A percentile compares a stretch with the other conserved stretches of the same genome.
phyloP scores from a whole-genome alignment of 2,329 filamentous ascomycete genomes.

The Hirsutella thompsonii region DNA sequence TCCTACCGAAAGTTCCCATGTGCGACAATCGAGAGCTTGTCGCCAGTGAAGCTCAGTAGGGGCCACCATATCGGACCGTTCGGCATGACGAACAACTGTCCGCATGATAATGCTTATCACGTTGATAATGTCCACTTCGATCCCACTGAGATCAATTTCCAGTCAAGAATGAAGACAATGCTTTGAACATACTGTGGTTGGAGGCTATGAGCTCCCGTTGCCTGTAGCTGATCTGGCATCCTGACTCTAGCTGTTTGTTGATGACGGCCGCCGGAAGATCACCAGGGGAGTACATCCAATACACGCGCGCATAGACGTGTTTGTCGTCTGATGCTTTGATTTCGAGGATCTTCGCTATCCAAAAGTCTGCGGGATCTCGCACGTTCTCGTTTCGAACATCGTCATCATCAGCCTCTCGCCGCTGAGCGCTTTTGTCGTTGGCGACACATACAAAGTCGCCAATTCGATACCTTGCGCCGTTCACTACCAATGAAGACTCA shows the following conservation, averaged over 20 bases:
- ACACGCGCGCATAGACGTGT: conserved; percentile 65
- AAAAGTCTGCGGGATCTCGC: conserved; percentile 36
- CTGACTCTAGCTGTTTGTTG: conserved; percentile 33
- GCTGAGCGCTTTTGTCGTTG: conserved; percentile 42
- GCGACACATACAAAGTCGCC: conserved; percentile 47
- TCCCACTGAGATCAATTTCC: not conserved
- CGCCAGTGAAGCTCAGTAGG: conserved; percentile 50
- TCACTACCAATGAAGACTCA: conserved; percentile 25
- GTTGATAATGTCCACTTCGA: conserved; percentile 60
- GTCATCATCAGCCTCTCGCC: conserved; percentile 21
- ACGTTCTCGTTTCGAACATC: conserved; percentile 5
- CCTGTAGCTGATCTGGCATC: conserved; percentile 54
- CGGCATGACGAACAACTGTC: conserved; percentile 52
- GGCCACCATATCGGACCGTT: conserved; percentile 52
- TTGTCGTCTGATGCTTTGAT: conserved; percentile 58
- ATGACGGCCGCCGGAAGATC: conserved; percentile 46
- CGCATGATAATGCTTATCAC: conserved; percentile 53
- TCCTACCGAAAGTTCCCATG: conserved; percentile 44
- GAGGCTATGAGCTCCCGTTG: conserved; percentile 56
- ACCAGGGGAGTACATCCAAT: conserved; percentile 67
- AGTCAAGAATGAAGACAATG: not conserved
- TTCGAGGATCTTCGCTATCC: conserved; percentile 68
- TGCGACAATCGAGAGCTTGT: conserved; percentile 47
- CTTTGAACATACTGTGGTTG: conserved; percentile 46
- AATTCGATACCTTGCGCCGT: conserved; percentile 42